These are phyloP conservation scores for Striga hermonthica DNA, from an alignment of 305 asterid species.

Conservation along the genomic window DNA sequence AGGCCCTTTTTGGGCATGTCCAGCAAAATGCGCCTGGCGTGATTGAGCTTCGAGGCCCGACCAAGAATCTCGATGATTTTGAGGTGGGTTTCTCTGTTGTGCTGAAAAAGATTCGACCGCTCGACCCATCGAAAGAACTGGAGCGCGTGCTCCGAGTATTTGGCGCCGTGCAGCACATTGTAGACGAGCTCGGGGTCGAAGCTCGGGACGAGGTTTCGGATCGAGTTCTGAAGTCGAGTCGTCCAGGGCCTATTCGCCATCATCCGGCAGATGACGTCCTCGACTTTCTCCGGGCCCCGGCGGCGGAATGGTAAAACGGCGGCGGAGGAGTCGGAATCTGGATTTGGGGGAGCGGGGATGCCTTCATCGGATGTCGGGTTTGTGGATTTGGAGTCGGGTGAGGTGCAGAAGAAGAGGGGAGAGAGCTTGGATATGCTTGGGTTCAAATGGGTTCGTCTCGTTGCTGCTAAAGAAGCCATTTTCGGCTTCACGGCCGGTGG, in stretches of 20 bases:
- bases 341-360: conserved; percentile 21
- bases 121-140: conserved; percentile 93
- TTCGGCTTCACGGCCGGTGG: conserved; percentile 10
- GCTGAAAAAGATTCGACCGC: conserved; percentile 60
- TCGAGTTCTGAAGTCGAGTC: conserved; percentile 78
- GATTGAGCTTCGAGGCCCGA: conserved; percentile 69
- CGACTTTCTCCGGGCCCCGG: conserved; percentile 47
- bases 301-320: conserved; percentile 15
- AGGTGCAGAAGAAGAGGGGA: conserved; percentile 42
- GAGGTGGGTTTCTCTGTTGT: conserved; percentile 57
- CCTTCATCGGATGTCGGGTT: conserved; percentile 31
- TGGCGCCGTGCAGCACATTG: conserved; percentile 67
- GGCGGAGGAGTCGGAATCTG: conserved; percentile 27
- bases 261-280: conserved; percentile 70
- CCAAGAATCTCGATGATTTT: conserved; percentile 80
- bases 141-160: conserved; percentile 68
- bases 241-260: conserved; percentile 86
- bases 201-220: conserved; percentile 58
- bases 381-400: conserved; percentile 15
- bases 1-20: conserved; percentile 86
- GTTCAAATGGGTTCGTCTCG: conserved; percentile 37
- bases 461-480: conserved; percentile 49
- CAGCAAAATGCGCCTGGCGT: conserved; percentile 75
- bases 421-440: conserved; percentile 38
- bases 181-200: conserved; percentile 73